A percentile compares a stretch with the other conserved stretches of the same genome.
Conservation (phyloP, 257 asterid species). For the Ajuga chamaepitys region DNA sequence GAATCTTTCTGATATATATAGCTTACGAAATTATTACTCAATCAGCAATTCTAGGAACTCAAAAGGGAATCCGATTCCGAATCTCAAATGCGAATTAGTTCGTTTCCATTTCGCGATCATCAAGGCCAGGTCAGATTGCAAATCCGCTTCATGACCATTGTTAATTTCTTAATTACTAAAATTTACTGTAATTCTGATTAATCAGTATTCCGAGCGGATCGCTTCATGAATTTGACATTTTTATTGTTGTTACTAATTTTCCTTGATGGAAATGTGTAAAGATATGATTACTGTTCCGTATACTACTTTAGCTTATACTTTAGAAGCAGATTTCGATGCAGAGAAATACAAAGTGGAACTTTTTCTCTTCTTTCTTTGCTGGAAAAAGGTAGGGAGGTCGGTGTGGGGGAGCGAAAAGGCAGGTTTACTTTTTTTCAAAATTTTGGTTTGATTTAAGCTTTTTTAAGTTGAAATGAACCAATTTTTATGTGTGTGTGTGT, state of each 20-base stretch:
- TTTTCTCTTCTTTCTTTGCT: constrained; percentile 13
- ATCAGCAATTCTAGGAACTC: neutral
- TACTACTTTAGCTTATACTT: neutral
- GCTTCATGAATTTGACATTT: constrained; percentile 7
- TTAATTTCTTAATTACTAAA: constrained; percentile 7
- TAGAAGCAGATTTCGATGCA: constrained; percentile 12
- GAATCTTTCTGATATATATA: neutral
- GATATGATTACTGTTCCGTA: neutral
- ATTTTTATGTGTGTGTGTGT: neutral
- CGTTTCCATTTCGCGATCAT: constrained; percentile 14
- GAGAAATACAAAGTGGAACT: constrained; percentile 10
- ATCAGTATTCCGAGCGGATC: constrained; percentile 10
- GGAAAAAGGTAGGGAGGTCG: constrained; percentile 6
- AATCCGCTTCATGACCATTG: constrained; percentile 3
- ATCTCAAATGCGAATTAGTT: constrained; percentile 20
- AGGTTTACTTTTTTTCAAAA: constrained; percentile 5
- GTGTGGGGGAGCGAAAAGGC: constrained; percentile 2
- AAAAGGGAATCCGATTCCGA: constrained; percentile 17
- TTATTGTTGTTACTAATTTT: neutral
- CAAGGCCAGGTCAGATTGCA: constrained; percentile 28
- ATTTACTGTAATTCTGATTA: constrained; percentile 4
- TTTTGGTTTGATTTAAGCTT: constrained; percentile 1
- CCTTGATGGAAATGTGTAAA: constrained; percentile 9
- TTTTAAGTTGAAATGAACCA: constrained; percentile 11
- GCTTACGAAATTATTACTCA: neutral